These are phyloP conservation scores for Saccharomyces kudriavzevii DNA, from an alignment of 805 yeast species.

Conservation along the genomic window DNA sequence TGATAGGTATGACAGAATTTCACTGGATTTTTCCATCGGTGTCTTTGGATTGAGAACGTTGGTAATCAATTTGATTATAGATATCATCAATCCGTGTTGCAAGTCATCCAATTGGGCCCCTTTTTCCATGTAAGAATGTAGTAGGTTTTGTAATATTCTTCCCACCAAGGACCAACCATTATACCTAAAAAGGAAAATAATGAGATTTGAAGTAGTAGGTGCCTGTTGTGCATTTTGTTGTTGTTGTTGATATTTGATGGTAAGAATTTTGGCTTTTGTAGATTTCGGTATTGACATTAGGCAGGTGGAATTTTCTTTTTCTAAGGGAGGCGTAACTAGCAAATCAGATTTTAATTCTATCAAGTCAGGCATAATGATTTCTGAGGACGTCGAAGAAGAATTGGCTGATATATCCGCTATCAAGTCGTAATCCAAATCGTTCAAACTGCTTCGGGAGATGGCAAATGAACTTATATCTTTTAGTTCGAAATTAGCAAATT, in stretches of 20 bases:
- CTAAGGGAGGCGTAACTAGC: constrained; percentile 51
- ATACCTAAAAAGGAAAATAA: constrained; percentile 62
- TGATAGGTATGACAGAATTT: constrained; percentile 29
- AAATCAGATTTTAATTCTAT: constrained; percentile 43
- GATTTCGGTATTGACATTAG: constrained; percentile 41
- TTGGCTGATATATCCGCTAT: constrained; percentile 26
- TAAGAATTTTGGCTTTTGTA: constrained; percentile 62
- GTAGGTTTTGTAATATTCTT: constrained; percentile 59
- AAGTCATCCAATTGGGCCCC: constrained; percentile 30
- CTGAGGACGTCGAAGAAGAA: constrained; percentile 8
- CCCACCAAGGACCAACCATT: constrained; percentile 89
- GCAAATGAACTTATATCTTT: constrained; percentile 54
- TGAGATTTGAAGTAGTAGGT: constrained; percentile 28
- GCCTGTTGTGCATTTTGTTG: constrained; percentile 4
- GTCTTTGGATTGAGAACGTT: constrained; percentile 36
- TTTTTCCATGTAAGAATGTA: constrained; percentile 15
- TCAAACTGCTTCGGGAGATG: constrained; percentile 32
- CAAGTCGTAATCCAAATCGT: constrained; percentile 37
- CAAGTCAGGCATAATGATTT: constrained; percentile 31
- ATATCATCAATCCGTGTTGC: constrained; percentile 35
- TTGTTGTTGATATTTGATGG: constrained; percentile 35
- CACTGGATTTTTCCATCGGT: constrained; percentile 35
- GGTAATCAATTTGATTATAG: constrained; percentile 45
- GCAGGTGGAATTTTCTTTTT: constrained; percentile 35
- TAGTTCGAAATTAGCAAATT: constrained; percentile 59